Conservation (phyloP, 225 moss, liverwort and hornwort genomes). For the Straminergon stramineum region DNA sequence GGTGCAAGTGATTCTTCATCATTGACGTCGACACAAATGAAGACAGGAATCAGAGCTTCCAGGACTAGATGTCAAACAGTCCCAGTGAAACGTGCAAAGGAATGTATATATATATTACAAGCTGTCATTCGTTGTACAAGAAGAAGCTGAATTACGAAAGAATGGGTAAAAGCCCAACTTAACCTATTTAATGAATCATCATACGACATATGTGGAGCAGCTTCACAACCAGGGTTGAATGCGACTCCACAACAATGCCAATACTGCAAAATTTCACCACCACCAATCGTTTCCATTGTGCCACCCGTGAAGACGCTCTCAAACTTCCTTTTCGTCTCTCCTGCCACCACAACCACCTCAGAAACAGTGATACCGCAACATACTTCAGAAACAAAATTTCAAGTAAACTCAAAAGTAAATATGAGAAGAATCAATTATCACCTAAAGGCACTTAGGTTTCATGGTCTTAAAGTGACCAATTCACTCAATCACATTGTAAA, state of each 20-base stretch:
- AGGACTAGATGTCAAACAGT: background rate
- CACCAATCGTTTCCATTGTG: constrained; percentile 73
- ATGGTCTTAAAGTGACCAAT: background rate
- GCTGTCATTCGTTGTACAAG: background rate
- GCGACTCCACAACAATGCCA: constrained; percentile 96
- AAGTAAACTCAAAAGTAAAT: background rate
- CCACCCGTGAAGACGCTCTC: constrained; percentile 89
- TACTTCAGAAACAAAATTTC: background rate
- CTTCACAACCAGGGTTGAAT: constrained; percentile 75
- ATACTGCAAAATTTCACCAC: constrained; percentile 65
- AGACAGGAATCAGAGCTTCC: background rate
- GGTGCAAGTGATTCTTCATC: background rate
- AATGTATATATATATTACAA: background rate
- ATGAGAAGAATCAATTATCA: background rate
- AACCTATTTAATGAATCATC: constrained; percentile 39
- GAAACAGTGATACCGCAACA: background rate
- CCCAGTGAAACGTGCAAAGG: background rate
- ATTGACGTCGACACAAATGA: background rate
- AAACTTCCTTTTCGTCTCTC: constrained; percentile 89
- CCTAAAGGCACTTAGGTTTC: background rate
- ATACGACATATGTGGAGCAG: constrained; percentile 76
- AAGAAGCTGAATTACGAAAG: background rate
- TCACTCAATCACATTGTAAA: background rate
- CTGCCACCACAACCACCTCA: constrained; percentile 14
- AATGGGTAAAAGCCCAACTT: background rate